Percentiles rank a stretch among this genome's conserved stretches.
phyloP scores from a whole-genome alignment of 768 basidiomycete species.

The Boletus subcaerulescens region DNA sequence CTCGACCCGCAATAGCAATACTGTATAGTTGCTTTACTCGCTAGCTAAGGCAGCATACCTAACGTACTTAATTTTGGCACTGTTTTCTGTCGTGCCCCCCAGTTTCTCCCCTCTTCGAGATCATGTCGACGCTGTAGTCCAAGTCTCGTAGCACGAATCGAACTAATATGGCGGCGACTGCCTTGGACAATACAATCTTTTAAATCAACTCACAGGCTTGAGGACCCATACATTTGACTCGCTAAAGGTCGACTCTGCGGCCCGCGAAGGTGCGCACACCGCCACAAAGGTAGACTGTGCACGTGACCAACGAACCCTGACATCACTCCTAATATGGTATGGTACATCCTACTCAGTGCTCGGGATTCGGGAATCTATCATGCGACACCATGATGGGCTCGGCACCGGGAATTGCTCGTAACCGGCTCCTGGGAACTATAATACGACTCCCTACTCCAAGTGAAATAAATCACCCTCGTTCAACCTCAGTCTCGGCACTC shows the following conservation, averaged over 20 bases:
- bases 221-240: too few relatives aligned
- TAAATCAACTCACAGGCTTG: too few relatives aligned
- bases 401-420: slow-evolving; percentile 3
- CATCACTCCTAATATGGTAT: too few relatives aligned
- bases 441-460: too few relatives aligned
- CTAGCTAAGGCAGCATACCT: slow-evolving; percentile 28
- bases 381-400: neutral
- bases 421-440: slow-evolving; percentile 7
- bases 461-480: too few relatives aligned
- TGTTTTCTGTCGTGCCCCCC: slow-evolving; percentile 4
- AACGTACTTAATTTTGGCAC: slow-evolving; percentile 26
- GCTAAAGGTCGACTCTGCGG: too few relatives aligned
- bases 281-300: too few relatives aligned
- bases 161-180: slow-evolving; percentile 1
- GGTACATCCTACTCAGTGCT: too few relatives aligned
- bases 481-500: too few relatives aligned
- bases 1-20: slow-evolving; percentile 19
- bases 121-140: slow-evolving; percentile 8
- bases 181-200: neutral
- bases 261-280: too few relatives aligned
- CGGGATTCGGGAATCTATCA: too few relatives aligned
- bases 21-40: slow-evolving; percentile 25
- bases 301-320: neutral
- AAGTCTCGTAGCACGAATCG: slow-evolving; percentile 6
- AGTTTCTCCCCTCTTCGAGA: neutral